phyloP scores from a whole-genome alignment of 129 eudicot genomes.

The Logfia minima region DNA sequence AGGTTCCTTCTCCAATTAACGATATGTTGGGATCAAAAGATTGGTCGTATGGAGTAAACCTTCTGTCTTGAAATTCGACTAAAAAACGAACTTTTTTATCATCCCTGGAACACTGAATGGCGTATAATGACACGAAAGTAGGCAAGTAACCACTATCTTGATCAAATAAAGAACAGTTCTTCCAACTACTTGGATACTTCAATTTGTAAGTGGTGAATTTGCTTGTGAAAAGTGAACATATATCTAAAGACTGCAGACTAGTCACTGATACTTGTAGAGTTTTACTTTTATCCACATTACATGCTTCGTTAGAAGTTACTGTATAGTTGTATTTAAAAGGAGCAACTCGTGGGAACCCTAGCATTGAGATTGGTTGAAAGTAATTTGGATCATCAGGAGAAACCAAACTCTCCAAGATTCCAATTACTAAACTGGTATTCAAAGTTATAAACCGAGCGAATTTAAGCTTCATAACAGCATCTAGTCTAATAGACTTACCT shows the following conservation, averaged over 20 bases:
- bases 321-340: conserved; percentile 42
- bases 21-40: conserved; percentile 37
- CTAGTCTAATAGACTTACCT: conserved; percentile 36
- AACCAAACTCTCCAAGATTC: conserved; percentile 56
- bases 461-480: conserved; percentile 56
- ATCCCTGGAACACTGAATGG: conserved; percentile 47
- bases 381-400: conserved; percentile 34
- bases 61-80: conserved; percentile 32
- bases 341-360: conserved; percentile 43
- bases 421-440: conserved; percentile 51
- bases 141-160: conserved; percentile 33
- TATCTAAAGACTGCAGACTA: conserved; percentile 26
- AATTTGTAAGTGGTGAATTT: conserved; percentile 31
- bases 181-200: conserved; percentile 42
- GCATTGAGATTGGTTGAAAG: conserved; percentile 58
- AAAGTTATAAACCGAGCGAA: conserved; percentile 44
- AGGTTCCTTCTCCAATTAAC: conserved; percentile 69
- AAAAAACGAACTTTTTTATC: conserved; percentile 46
- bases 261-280: conserved; percentile 15
- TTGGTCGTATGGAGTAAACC: conserved; percentile 25
- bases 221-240: conserved; percentile 38
- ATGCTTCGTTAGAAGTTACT: conserved; percentile 45
- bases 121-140: conserved; percentile 35
- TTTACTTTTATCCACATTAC: conserved; percentile 10
- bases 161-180: conserved; percentile 42